These are phyloP conservation scores for Breviolum minutum DNA, from an alignment of 73 alveolate species.

Conservation along the genomic window DNA sequence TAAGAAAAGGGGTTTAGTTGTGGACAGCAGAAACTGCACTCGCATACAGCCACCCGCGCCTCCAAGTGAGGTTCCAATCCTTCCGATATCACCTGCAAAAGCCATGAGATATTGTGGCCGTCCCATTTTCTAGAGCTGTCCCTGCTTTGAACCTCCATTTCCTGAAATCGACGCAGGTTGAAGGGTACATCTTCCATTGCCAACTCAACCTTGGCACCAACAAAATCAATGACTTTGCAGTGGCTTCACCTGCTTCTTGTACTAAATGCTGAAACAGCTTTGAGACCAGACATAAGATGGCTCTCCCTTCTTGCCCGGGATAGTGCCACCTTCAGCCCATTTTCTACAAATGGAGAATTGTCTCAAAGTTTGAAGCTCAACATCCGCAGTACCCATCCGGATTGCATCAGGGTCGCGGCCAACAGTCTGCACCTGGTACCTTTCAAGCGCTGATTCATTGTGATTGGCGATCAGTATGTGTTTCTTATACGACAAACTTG, in stretches of 20 bases:
- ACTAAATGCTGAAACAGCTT: neutral
- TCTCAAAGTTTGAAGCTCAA: neutral
- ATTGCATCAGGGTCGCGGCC: constrained; percentile 58
- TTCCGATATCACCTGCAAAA: constrained; percentile 30
- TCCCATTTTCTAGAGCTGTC: no score
- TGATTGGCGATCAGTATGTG: neutral
- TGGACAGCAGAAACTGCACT: no score
- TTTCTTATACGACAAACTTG: neutral
- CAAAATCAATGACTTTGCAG: neutral
- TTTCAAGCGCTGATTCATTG: neutral
- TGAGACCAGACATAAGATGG: constrained; percentile 27
- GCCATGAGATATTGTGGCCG: no score
- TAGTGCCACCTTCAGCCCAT: constrained; percentile 67
- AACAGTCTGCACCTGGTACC: constrained; percentile 92
- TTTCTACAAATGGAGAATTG: neutral
- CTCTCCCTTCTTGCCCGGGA: constrained; percentile 91
- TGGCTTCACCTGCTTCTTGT: neutral
- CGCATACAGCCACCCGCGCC: neutral
- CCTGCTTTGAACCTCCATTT: constrained; percentile 42
- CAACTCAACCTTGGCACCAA: constrained; percentile 66
- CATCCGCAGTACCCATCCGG: neutral
- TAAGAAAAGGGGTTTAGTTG: neutral
- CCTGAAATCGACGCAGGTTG: constrained; percentile 91
- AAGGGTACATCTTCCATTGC: constrained; percentile 88
- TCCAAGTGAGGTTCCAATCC: constrained; percentile 76